Conservation (phyloP, 345 rosid species). For the Odontarrhena argentea region DNA sequence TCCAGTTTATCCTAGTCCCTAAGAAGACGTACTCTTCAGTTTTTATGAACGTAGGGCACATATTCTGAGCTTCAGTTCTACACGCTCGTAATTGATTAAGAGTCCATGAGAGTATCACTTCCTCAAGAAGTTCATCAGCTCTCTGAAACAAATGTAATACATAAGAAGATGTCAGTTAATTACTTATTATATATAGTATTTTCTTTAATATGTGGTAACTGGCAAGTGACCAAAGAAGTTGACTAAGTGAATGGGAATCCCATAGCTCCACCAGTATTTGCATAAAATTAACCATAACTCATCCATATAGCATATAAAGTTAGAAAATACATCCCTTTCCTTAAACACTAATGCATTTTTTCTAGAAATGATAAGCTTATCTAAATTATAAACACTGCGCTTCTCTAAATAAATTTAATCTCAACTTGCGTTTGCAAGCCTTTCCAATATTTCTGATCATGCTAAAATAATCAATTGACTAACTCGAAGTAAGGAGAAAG, state of each 20-base stretch:
- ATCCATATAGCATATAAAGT: background rate
- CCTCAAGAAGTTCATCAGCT: constrained; percentile 94
- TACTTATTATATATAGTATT: constrained; percentile 9
- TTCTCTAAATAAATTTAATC: constrained; percentile 2
- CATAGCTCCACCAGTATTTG: constrained; percentile 1
- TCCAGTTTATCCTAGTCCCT: constrained; percentile 23
- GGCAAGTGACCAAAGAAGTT: no score
- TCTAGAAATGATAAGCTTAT: background rate
- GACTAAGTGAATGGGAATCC: no score
- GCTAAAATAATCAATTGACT: constrained; percentile 10
- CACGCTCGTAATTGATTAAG: constrained; percentile 63
- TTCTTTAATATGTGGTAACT: background rate
- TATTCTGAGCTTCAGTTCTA: constrained; percentile 47
- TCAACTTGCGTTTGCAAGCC: background rate
- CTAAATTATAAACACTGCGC: background rate
- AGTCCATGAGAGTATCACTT: constrained; percentile 78
- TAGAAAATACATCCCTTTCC: constrained; percentile 2
- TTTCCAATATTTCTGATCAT: constrained; percentile 3
- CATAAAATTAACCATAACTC: constrained; percentile 25
- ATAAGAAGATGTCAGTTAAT: constrained; percentile 26
- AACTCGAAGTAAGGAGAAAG: constrained; percentile 19
- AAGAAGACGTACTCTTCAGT: constrained; percentile 72
- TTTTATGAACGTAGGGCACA: constrained; percentile 67
- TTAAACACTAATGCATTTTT: constrained; percentile 8
- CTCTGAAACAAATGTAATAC: constrained; percentile 55